Evolutionary conservation across 148 eudicot species (phyloP), one percentile per base, ranked within the genome.

Genomic region (Vaccinium darrowii): DNA sequence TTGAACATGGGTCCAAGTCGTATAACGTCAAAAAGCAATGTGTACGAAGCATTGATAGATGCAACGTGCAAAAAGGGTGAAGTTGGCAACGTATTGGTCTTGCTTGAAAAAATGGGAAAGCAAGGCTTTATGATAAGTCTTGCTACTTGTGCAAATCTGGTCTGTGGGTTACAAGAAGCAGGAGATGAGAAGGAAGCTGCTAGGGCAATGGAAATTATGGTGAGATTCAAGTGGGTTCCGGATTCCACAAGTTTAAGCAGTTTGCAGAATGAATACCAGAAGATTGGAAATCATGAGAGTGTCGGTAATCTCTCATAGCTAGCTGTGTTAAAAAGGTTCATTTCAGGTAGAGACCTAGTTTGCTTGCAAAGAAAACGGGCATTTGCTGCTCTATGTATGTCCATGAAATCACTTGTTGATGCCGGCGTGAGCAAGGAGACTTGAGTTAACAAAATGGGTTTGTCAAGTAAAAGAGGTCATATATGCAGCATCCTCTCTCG

Each of bases 81-180:
- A 63, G 88, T 88, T 60, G 88, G 89, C 16, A 84, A 89, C 86
- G 81, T 89, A 51, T 54, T 93, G 82, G 63, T 47, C 19, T 83
- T 91, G 23, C 89, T 95, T 83, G 91, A 90, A 75, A 85, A 89
- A 83, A 87, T 94, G 89, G 93, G 89, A 84, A 81, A 86, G 80
- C 89, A 88, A 84, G 98, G 97, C 73, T 89, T 90, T 80, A 84
- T 84, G 89, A 91, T 93, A 69, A 92, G 88, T 88, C 78, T 76
- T 57, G 86, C 85, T 86, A 90, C 91, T 33, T 92, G 95, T 86
- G 87, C 79, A 74, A 82, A 84, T 84, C 78, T 95, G 73, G 86
- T 89, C 69, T 83, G 56, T 74, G 90, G 89, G 39, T 84, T 95
- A 62, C 79, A 63, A 47, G 89, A 89, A 79, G 86, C 91, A 15